A percentile compares a stretch with the other conserved stretches of the same genome.
Conservation (phyloP, 345 rosid species). For the Xanthoceras sorbifolium region DNA sequence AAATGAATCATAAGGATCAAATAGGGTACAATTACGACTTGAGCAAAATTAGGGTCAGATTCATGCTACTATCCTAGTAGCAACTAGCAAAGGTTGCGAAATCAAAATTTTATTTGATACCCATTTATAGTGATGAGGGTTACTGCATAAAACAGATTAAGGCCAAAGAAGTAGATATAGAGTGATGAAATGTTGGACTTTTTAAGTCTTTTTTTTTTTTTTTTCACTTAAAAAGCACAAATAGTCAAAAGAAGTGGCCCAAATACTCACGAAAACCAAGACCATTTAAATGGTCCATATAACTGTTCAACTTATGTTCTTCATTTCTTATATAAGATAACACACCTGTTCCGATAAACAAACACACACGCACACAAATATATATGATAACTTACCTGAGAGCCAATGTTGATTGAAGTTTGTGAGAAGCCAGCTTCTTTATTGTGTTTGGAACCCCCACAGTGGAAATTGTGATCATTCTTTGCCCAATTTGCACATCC, state of each 20-base stretch:
- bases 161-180: too few species aligned
- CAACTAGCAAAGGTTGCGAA: background rate
- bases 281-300: background rate
- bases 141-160: background rate
- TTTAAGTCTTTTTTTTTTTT: too few species aligned
- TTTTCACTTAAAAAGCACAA: background rate
- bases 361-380: background rate
- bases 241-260: background rate
- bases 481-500: conserved; percentile 97
- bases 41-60: background rate
- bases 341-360: background rate
- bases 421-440: conserved; percentile 82
- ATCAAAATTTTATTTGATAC: background rate
- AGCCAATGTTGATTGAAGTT: conserved; percentile 96
- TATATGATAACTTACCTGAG: conserved; percentile 55
- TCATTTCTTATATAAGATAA: background rate
- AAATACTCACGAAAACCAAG: background rate
- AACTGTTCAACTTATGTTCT: background rate
- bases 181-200: background rate
- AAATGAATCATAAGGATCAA: background rate
- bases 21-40: background rate
- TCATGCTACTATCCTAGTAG: background rate
- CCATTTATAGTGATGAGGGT: background rate
- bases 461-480: conserved; percentile 95
- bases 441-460: conserved; percentile 99